Evolutionary conservation across 2,329 filamentous ascomycete genomes (phyloP).

Genomic region (Penicillium decumbens): DNA sequence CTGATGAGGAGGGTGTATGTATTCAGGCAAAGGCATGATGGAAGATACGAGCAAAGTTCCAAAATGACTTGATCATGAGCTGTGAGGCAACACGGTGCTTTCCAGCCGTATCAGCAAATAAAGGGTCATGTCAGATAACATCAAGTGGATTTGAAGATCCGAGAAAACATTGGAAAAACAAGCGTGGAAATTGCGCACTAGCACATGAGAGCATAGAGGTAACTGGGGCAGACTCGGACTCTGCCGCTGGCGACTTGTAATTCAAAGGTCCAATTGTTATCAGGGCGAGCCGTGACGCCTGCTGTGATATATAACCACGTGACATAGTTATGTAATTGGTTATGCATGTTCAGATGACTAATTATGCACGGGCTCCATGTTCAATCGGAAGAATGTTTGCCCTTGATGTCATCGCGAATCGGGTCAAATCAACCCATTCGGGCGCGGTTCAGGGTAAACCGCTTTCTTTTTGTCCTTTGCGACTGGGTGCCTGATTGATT

Average conservation of each 20-base stretch:
- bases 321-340: conserved; percentile 2
- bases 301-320: conserved; percentile 13
- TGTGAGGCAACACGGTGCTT: conserved; percentile 15
- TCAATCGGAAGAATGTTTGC: conserved; percentile 5
- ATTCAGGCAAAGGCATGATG: conserved; percentile 38
- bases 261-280: neutral
- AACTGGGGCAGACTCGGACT: neutral
- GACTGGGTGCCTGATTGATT: conserved; percentile 5
- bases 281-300: conserved; percentile 9
- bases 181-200: neutral
- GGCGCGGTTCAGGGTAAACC: neutral
- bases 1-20: conserved; percentile 31
- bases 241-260: neutral
- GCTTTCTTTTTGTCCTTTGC: conserved; percentile 1
- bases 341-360: neutral
- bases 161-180: conserved; percentile 13
- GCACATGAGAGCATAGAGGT: neutral
- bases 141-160: conserved; percentile 13
- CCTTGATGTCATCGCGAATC: conserved; percentile 4
- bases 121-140: conserved; percentile 18
- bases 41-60: neutral
- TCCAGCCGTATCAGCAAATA: conserved; percentile 7
- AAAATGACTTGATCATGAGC: conserved; percentile 9
- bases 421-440: conserved; percentile 1
- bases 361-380: neutral